Evolutionary conservation across 768 basidiomycete genomes (phyloP).

Genomic region (Tricholoma terreum): DNA sequence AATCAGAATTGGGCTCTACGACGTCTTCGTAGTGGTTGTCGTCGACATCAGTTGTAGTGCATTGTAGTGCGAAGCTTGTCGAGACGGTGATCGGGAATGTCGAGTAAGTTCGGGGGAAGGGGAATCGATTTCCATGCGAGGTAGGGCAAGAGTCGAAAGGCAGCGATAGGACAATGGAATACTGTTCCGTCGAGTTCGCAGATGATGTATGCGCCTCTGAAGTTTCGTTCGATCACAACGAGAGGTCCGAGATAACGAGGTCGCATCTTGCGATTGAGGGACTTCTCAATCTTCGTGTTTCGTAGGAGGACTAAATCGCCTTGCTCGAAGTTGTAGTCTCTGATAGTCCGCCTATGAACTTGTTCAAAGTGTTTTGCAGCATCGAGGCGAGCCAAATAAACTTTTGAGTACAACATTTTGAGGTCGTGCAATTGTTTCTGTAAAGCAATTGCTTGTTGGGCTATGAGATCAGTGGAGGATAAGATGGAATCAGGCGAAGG

Average conservation of each 20-base stretch:
- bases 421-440: not conserved
- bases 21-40: too few species aligned
- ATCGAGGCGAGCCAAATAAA: not conserved
- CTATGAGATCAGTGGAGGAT: not conserved
- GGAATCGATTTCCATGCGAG: constrained; percentile 5
- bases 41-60: too few species aligned
- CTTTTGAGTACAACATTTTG: not conserved
- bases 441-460: not conserved
- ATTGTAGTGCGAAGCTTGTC: too few species aligned
- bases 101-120: not conserved
- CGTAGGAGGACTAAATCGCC: constrained; percentile 33
- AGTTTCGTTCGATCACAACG: constrained; percentile 25
- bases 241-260: constrained; percentile 38
- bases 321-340: not conserved
- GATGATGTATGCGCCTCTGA: constrained; percentile 28
- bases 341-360: too few species aligned
- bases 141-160: constrained; percentile 28
- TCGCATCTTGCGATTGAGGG: constrained; percentile 27
- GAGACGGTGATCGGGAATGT: too few species aligned
- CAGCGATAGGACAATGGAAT: constrained; percentile 20
- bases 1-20: too few species aligned
- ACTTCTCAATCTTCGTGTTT: constrained; percentile 30
- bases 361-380: too few species aligned
- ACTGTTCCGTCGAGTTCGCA: constrained; percentile 29
- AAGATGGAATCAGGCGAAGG: constrained; percentile 1